Base-by-base conservation (phyloP, 2,329 filamentous ascomycete species). In the Botrytis aclada region DNA sequence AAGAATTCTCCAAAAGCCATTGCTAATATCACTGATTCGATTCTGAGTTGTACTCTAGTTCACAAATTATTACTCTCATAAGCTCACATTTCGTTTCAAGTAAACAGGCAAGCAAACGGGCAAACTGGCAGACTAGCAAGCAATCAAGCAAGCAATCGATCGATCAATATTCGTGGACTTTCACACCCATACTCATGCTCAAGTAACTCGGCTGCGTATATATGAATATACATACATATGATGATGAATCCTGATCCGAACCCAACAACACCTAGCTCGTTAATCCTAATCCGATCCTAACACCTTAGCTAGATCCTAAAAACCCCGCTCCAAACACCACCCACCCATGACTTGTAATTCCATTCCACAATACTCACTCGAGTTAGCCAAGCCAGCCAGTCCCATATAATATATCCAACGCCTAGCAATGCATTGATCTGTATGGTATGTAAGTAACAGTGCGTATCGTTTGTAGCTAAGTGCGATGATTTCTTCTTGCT, bases 251-350 rank as follows among this genome's bases (percentile, higher is more conserved):
- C 22, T n/a, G 20, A 41, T 62, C 25, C 34, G 6, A 62, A 8
- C 22, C 60, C 8, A 16, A n/a, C 34, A 16, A 18, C 22, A 25
- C 60, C 60, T 37, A 41, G 12, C 34, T n/a, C n/a, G 6, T 16
- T 41, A n/a, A n/a, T 39, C 34, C 34, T 62, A n/a, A n/a, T n/a
- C n/a, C n/a, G n/a, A n/a, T n/a, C n/a, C n/a, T n/a, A n/a, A n/a
- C n/a, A n/a, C n/a, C n/a, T n/a, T n/a, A n/a, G n/a, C n/a, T n/a
- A n/a, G n/a, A n/a, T n/a, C n/a, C n/a, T n/a, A n/a, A n/a, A 41
- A 39, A 39, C 34, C 64, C 34, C 64, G 25, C 45, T 61, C 37
- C 62, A 69, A 72, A 74, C 69, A 69, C 73, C 73, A 45, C 32
- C 69, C 72, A 45, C 47, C 22, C 34, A 73, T 74, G 51, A 62